Evolutionary conservation across 345 rosid species (phyloP).

Genomic region (Syzygium aqueum): DNA sequence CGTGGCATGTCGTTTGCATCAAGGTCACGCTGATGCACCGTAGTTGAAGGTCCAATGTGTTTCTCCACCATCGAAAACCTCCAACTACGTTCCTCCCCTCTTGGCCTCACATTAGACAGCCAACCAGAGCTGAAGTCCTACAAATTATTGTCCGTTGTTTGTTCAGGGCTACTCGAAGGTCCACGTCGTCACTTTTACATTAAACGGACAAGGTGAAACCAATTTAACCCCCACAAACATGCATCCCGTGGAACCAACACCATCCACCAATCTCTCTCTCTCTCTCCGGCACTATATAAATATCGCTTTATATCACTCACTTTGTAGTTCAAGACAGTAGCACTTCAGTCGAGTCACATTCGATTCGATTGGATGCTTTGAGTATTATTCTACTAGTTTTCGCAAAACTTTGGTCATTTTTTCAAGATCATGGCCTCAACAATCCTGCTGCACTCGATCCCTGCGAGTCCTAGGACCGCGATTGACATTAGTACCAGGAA

Average conservation of each 20-base stretch:
- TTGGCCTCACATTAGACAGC: background rate
- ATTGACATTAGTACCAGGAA: constrained; percentile 4
- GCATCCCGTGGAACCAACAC: background rate
- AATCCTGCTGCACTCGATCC: constrained; percentile 29
- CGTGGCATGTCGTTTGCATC: rapidly evolving
- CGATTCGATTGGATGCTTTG: background rate
- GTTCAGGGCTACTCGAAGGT: background rate
- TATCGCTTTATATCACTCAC: background rate
- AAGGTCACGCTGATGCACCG: background rate
- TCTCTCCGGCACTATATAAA: background rate
- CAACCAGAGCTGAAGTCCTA: background rate
- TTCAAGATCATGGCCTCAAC: constrained; percentile 29
- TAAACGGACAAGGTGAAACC: background rate
- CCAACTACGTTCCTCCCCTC: background rate
- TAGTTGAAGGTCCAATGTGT: background rate
- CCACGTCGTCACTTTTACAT: background rate
- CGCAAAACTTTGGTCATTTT: background rate
- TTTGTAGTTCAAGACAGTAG: background rate
- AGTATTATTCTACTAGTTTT: background rate
- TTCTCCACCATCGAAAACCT: background rate
- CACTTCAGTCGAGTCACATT: background rate
- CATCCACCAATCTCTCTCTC: background rate
- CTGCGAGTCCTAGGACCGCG: constrained; percentile 18
- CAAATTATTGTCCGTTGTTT: background rate
- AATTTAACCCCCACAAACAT: background rate